Evolutionary conservation across 176 grass and related monocot genomes (phyloP).

Genomic region (Musa itinerans): DNA sequence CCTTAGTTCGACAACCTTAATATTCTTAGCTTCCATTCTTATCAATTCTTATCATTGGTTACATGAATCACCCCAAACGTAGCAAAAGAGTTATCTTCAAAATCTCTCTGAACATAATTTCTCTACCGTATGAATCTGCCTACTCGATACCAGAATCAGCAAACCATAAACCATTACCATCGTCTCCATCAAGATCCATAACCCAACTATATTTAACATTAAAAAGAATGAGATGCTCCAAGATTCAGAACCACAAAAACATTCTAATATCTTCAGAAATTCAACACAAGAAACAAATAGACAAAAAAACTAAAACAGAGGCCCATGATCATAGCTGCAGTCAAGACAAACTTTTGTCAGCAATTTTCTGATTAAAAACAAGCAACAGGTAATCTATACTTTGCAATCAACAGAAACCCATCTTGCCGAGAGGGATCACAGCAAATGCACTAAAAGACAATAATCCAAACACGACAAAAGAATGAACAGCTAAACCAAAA

Average conservation of each 20-base stretch:
- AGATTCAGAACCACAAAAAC: neutral
- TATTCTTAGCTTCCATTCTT: no score
- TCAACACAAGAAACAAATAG: neutral
- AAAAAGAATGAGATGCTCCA: neutral
- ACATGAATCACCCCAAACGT: no score
- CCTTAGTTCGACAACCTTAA: no score
- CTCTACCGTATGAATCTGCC: no score
- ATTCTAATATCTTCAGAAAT: neutral
- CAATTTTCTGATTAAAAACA: neutral
- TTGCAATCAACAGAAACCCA: neutral
- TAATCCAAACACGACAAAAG: neutral
- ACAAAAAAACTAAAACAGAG: neutral
- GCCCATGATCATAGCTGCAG: neutral
- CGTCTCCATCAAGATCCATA: neutral
- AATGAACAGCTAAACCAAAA: neutral
- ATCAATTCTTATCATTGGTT: no score
- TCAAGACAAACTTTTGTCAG: neutral
- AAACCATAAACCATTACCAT: neutral
- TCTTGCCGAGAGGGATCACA: neutral
- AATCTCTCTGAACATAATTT: no score
- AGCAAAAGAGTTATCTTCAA: no score
- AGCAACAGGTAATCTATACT: neutral
- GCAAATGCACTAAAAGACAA: neutral
- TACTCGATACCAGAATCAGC: neutral
- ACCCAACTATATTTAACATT: neutral